phyloP scores from a whole-genome alignment of 2,329 filamentous ascomycete genomes.

The Gremmenia infestans region DNA sequence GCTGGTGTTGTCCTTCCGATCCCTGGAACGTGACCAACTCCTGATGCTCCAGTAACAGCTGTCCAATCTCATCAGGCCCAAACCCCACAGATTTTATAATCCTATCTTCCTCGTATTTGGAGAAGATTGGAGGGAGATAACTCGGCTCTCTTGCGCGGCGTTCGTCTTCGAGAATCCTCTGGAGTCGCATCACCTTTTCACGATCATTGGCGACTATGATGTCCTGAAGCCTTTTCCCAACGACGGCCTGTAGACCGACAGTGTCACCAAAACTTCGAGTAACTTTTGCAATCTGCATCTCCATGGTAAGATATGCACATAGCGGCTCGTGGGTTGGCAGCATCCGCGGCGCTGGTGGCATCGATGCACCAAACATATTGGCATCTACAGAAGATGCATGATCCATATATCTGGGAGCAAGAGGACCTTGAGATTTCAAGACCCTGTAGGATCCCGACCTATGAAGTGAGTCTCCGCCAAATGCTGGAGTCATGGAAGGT shows the following conservation, averaged over 20 bases:
- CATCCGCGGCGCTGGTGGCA: conserved; percentile 20
- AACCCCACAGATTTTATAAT: conserved; percentile 53
- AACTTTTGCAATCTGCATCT: conserved; percentile 52
- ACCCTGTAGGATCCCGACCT: conserved; percentile 46
- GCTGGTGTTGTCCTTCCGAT: conserved; percentile 47
- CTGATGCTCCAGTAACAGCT: conserved; percentile 47
- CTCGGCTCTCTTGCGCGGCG: conserved; percentile 50
- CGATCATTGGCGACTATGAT: conserved; percentile 48
- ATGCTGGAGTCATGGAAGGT: conserved; percentile 39
- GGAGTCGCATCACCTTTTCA: conserved; percentile 46
- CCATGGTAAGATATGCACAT: conserved; percentile 51
- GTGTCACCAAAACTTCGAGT: conserved; percentile 53
- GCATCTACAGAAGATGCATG: conserved; percentile 45
- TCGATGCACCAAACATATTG: conserved; percentile 40
- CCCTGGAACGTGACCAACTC: conserved; percentile 52
- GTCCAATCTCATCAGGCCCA: conserved; percentile 46
- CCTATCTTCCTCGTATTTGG: conserved; percentile 46
- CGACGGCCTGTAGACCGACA: conserved; percentile 44
- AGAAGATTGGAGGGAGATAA: conserved; percentile 60
- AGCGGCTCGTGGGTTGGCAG: conserved; percentile 45
- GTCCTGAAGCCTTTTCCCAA: conserved; percentile 49
- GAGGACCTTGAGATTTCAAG: conserved; percentile 50
- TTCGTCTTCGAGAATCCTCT: conserved; percentile 51
- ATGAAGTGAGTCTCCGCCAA: conserved; percentile 36
- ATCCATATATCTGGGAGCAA: conserved; percentile 46